Evolutionary conservation across 176 grass and related monocot genomes (phyloP).

Genomic region (Triticum turgidum): DNA sequence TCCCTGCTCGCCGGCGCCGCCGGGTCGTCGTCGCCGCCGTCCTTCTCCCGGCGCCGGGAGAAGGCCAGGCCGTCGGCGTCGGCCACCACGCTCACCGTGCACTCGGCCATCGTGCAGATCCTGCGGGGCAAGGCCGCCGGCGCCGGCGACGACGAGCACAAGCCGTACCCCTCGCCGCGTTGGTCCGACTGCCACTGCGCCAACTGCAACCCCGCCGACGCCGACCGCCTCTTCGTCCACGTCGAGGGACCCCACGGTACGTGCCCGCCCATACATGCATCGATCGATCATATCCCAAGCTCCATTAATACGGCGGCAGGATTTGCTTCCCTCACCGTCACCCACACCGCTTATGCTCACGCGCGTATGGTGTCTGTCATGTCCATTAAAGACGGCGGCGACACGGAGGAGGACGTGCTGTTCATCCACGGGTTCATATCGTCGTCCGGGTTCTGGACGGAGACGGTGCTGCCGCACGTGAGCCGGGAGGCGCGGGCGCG

Average conservation of each 20-base stretch:
- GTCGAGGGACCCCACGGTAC: slow-evolving; percentile 62
- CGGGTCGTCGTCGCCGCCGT: background rate
- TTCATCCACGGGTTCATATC: slow-evolving; percentile 86
- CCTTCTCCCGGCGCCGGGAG: background rate
- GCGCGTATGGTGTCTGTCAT: background rate
- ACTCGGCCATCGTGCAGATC: slow-evolving; percentile 83
- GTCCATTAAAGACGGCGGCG: slow-evolving; percentile 29
- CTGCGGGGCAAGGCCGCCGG: slow-evolving; percentile 64
- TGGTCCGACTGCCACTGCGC: slow-evolving; percentile 98
- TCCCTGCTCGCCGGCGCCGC: slow-evolving; percentile 53
- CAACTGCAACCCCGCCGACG: slow-evolving; percentile 72
- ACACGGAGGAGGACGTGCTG: slow-evolving; percentile 56
- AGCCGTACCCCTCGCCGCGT: slow-evolving; percentile 50
- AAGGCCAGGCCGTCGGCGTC: slow-evolving; percentile 14
- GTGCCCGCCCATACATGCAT: background rate
- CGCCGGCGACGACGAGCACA: slow-evolving; percentile 17
- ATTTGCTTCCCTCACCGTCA: background rate
- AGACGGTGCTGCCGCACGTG: slow-evolving; percentile 71
- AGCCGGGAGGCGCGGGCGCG: slow-evolving; percentile 36
- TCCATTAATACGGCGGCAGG: background rate
- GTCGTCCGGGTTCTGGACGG: slow-evolving; percentile 74
- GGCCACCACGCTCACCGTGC: slow-evolving; percentile 49
- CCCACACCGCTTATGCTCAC: background rate
- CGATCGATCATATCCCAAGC: background rate
- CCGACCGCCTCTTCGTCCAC: slow-evolving; percentile 80